phyloP scores from a whole-genome alignment of 345 rosid species.

The Citrus sinensis region DNA sequence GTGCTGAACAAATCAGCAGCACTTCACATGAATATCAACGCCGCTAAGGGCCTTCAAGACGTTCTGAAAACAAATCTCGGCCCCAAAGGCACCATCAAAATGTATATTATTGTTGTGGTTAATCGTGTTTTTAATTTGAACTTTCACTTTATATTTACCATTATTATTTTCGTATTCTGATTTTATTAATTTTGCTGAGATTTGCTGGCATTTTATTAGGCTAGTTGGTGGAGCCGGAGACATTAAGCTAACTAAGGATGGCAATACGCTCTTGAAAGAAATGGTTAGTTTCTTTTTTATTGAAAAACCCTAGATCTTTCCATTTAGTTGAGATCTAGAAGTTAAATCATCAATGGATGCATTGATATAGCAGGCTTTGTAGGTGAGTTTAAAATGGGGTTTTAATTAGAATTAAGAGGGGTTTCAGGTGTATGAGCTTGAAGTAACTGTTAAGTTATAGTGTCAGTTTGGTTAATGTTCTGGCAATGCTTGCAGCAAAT shows the following conservation, averaged over 20 bases:
- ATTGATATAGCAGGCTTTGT: neutral
- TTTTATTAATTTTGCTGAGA: neutral
- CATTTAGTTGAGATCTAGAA: neutral
- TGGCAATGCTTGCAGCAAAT: slow-evolving; percentile 69
- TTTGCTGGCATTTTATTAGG: slow-evolving; percentile 29
- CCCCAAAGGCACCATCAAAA: slow-evolving; percentile 97
- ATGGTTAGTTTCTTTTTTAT: slow-evolving; percentile 44
- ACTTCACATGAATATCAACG: slow-evolving; percentile 97
- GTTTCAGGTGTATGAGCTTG: neutral
- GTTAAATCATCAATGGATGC: neutral
- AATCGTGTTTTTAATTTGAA: neutral
- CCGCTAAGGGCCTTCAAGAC: slow-evolving; percentile 95
- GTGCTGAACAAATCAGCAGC: slow-evolving; percentile 98
- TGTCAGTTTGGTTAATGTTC: slow-evolving; percentile 12
- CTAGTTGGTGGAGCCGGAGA: slow-evolving; percentile 99
- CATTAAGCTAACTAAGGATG: slow-evolving; percentile 95
- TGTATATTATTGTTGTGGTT: slow-evolving; percentile 31
- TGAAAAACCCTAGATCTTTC: neutral
- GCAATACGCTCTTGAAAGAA: slow-evolving; percentile 92
- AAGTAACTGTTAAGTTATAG: neutral
- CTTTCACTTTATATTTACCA: neutral
- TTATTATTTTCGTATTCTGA: too few species aligned
- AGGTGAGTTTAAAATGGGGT: neutral
- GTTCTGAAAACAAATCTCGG: slow-evolving; percentile 93
- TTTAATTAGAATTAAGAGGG: neutral